Evolutionary conservation across 495 filamentous ascomycete genomes (phyloP), one percentile per base, ranked within the genome.

Genomic region (Monascus purpureus): DNA sequence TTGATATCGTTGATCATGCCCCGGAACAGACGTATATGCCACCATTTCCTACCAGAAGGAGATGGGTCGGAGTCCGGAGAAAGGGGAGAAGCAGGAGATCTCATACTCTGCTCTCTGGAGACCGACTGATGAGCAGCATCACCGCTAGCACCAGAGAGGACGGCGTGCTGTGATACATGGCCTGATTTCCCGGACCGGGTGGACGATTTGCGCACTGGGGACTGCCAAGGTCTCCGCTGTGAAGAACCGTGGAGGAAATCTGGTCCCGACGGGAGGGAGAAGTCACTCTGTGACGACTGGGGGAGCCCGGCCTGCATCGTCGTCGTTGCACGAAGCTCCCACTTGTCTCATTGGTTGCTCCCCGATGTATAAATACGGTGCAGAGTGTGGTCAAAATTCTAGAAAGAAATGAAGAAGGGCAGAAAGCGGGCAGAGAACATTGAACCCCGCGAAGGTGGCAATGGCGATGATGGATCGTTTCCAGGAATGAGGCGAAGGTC

Each of bases 1-100:
- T 70, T 73, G 32, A 86, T 45, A 56, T 90, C 82, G 41, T 81
- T 72, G 24, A 70, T 47, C 74, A 90, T 87, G 40, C 82, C 65
- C 3, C 57, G 59, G 41, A 69, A 67, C 8, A 67, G 57, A 20
- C 54, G 63, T 17, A 79, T 63, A 36, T 55, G 68, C 72, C 72
- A 81, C 75, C 76, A 80, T 50, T 55, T 59, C 8, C 9, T 22
- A 4, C 20, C 20, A 4, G 28, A 24, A 14, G 46, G 31, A 7
- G 35, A 11, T 7, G 13, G 17, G 3, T 22, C 17, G 3, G 40
- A 39, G 9, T 24, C n/a, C 23, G 38, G 16, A 31, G 35, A 7
- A 30, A 13, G 30, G 6, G 35, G 23, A 14, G 40, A 31, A 13
- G 34, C 35, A 29, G 29, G 31, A 20, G 37, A 39, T 19, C 14